These are phyloP conservation scores for Actinomucor elegans DNA, from an alignment of 371 early-diverging fungal species.

Conservation along the genomic window DNA sequence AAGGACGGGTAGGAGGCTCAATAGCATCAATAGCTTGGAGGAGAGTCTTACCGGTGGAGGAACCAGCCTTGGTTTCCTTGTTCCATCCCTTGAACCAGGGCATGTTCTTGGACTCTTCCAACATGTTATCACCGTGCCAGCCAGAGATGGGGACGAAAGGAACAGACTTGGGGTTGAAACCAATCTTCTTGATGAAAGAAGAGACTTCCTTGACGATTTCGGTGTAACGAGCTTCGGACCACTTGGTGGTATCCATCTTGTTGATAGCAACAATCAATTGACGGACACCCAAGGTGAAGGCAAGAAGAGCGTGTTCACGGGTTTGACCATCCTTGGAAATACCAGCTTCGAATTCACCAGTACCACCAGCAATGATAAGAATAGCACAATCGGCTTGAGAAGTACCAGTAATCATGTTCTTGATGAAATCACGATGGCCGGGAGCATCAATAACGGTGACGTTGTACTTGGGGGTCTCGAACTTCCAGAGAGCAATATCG, in stretches of 20 bases:
- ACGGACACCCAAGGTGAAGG: constrained; percentile 96
- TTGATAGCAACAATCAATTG: constrained; percentile 98
- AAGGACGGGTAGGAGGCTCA: constrained; percentile 89
- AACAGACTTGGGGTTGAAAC: constrained; percentile 90
- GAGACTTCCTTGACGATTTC: constrained; percentile 94
- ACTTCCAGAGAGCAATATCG: constrained; percentile 97
- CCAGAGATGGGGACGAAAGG: constrained; percentile 98
- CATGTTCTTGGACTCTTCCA: constrained; percentile 92
- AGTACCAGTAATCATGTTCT: constrained; percentile 99
- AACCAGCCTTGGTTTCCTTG: constrained; percentile 90
- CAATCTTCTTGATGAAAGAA: constrained; percentile 95
- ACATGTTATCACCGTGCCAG: constrained; percentile 98
- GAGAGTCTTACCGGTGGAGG: constrained; percentile 84
- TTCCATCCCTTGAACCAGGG: constrained; percentile 96
- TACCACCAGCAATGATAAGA: constrained; percentile 93
- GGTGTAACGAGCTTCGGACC: constrained; percentile 91
- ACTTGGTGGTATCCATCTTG: constrained; percentile 99
- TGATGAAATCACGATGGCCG: constrained; percentile 99
- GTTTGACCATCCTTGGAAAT: constrained; percentile 99
- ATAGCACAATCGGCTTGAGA: constrained; percentile 94
- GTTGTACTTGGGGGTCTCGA: constrained; percentile 96
- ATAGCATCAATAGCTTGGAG: constrained; percentile 93
- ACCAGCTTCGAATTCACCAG: constrained; percentile 99
- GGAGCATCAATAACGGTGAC: constrained; percentile 99
- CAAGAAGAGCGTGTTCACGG: constrained; percentile 99